Conservation (phyloP, 768 basidiomycete species). For the Lanmaoa pseudosensibilis region DNA sequence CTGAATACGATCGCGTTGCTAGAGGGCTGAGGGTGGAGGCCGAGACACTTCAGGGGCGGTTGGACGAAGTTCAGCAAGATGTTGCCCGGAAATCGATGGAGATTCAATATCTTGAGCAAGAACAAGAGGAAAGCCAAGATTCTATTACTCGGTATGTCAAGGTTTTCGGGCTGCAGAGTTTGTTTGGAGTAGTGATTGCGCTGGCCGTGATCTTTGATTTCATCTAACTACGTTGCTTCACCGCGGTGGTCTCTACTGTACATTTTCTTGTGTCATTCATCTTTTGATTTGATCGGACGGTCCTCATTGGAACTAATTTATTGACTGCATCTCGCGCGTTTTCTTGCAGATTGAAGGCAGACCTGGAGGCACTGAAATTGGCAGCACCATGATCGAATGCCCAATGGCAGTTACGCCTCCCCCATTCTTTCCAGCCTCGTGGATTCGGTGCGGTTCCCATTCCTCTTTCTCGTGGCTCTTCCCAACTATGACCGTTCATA, state of each 20-base stretch:
- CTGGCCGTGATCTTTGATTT: slow-evolving; percentile 57
- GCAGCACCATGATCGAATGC: slow-evolving; percentile 28
- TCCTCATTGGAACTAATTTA: slow-evolving; percentile 35
- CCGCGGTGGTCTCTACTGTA: slow-evolving; percentile 18
- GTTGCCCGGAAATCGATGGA: slow-evolving; percentile 76
- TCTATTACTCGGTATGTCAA: slow-evolving; percentile 76
- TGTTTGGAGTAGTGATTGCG: slow-evolving; percentile 50
- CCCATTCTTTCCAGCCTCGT: slow-evolving; percentile 31
- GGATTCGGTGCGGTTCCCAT: slow-evolving; percentile 34
- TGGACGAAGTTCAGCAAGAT: slow-evolving; percentile 58
- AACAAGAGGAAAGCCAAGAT: slow-evolving; percentile 74
- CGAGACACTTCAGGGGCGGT: slow-evolving; percentile 47
- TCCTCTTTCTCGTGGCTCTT: slow-evolving; percentile 24
- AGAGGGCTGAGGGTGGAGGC: slow-evolving; percentile 57
- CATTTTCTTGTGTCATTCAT: slow-evolving; percentile 15
- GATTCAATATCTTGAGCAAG: slow-evolving; percentile 75
- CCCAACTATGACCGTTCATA: slow-evolving; percentile 13
- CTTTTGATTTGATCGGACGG: slow-evolving; percentile 14
- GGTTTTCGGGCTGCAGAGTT: slow-evolving; percentile 58
- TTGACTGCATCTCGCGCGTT: slow-evolving; percentile 33
- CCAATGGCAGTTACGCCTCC: slow-evolving; percentile 5
- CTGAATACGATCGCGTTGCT: slow-evolving; percentile 60
- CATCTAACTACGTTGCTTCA: slow-evolving; percentile 37
- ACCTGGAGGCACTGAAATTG: slow-evolving; percentile 51
- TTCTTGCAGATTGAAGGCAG: slow-evolving; percentile 64